phyloP scores from a whole-genome alignment of 1,284 basidiomycete species.

The Flammula alnicola region DNA sequence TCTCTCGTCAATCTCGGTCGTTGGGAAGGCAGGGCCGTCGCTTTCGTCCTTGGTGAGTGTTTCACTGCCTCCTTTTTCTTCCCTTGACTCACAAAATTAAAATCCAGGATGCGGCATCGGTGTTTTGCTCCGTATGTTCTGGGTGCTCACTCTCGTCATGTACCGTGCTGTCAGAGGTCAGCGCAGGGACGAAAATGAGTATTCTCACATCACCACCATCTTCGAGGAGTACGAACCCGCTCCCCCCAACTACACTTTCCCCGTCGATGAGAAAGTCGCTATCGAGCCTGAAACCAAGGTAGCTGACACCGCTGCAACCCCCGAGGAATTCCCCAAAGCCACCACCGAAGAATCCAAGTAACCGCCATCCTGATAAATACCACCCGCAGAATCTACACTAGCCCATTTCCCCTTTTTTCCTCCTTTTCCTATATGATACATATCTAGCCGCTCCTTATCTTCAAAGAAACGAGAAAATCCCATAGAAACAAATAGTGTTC shows the following conservation, averaged over 20 bases:
- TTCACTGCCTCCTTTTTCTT: no score
- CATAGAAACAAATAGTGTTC: no score
- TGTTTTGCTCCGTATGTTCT: slow-evolving; percentile 77
- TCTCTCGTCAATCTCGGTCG: slow-evolving; percentile 73
- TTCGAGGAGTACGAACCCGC: slow-evolving; percentile 38
- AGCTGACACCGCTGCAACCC: slow-evolving; percentile 16
- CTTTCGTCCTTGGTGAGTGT: slow-evolving; percentile 83
- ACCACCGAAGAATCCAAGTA: slow-evolving; percentile 15
- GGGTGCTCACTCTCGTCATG: slow-evolving; percentile 64
- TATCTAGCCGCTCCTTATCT: no score
- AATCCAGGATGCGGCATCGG: slow-evolving; percentile 81
- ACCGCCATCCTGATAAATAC: no score
- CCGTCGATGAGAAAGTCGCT: slow-evolving; percentile 50
- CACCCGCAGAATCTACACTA: no score
- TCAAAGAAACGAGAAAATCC: no score
- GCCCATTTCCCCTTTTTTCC: no score
- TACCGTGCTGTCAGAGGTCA: slow-evolving; percentile 57
- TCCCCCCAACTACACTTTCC: slow-evolving; percentile 53
- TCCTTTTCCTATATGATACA: no score
- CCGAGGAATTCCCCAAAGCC: no score
- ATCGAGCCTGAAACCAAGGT: slow-evolving; percentile 24
- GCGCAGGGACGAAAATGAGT: slow-evolving; percentile 39
- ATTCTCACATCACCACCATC: slow-evolving; percentile 27
- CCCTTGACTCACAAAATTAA: no score
- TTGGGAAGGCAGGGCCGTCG: slow-evolving; percentile 79